Evolutionary conservation across 257 asterid species (phyloP).

Genomic region (Solanum ahanhuiri): DNA sequence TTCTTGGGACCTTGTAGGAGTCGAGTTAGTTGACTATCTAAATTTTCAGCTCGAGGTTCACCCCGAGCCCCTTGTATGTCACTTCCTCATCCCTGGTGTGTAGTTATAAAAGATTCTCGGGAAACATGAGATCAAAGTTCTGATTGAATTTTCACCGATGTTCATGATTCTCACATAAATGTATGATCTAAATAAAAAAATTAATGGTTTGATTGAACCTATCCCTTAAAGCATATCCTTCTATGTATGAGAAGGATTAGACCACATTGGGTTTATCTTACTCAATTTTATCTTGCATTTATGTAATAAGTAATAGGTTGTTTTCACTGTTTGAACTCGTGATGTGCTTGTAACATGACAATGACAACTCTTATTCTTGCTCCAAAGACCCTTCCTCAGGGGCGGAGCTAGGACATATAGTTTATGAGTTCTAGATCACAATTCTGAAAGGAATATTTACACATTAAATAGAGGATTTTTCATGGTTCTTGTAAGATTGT

Average conservation of each 20-base stretch:
- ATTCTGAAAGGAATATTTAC: background rate
- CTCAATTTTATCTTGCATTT: background rate
- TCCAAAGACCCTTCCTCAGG: too few species aligned
- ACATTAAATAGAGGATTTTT: background rate
- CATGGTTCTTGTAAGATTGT: background rate
- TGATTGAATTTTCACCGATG: too few species aligned
- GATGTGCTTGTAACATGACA: background rate
- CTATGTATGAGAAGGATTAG: background rate
- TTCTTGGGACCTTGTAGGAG: background rate
- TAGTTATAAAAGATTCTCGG: background rate
- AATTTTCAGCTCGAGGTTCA: too few species aligned
- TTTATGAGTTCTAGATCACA: too few species aligned
- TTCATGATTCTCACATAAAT: background rate
- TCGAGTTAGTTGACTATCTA: background rate
- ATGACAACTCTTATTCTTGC: background rate
- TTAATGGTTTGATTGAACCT: background rate
- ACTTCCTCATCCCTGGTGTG: background rate
- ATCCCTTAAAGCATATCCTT: background rate
- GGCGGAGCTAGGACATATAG: too few species aligned
- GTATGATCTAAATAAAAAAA: background rate
- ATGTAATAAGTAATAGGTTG: background rate
- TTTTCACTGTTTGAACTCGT: background rate
- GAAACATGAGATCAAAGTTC: background rate
- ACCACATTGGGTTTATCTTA: background rate
- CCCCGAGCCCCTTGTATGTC: background rate